Percentiles rank a stretch among this genome's conserved stretches.
These are phyloP conservation scores for Paraphaeosphaeria sporulosa DNA, from an alignment of 2,329 filamentous ascomycete genomes.

Conservation along the genomic window DNA sequence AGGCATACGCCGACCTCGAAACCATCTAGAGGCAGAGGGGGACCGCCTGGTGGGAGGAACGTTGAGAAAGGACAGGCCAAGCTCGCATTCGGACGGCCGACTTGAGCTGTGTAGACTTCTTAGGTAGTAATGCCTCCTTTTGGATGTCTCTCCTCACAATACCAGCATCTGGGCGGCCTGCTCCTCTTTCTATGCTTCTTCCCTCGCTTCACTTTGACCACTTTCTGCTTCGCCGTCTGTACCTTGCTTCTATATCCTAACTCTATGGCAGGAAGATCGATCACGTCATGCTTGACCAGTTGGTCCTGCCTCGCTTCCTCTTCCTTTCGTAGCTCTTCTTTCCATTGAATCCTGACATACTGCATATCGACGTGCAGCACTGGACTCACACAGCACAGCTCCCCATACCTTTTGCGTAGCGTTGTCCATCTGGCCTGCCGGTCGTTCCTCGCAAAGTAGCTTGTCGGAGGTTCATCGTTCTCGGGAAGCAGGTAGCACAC, in stretches of 20 bases:
- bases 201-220: conserved; percentile 2
- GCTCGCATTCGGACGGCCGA: conserved; percentile 50
- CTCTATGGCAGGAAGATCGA: too few species aligned
- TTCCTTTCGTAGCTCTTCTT: not conserved
- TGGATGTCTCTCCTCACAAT: conserved; percentile 23
- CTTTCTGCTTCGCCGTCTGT: not conserved
- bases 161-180: conserved; percentile 22
- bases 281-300: not conserved
- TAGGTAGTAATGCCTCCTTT: not conserved
- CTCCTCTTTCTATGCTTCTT: not conserved
- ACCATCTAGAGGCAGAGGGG: conserved; percentile 43
- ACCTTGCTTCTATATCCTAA: not conserved
- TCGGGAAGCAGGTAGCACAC: not conserved
- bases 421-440: not conserved
- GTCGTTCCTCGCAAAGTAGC: not conserved
- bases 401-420: conserved; percentile 12
- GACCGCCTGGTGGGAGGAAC: conserved; percentile 42
- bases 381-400: conserved; percentile 18
- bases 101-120: conserved; percentile 2
- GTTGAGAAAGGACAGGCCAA: conserved; percentile 56
- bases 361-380: conserved; percentile 21
- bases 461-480: not conserved
- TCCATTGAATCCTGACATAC: conserved; percentile 18
- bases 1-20: conserved; percentile 26
- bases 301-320: not conserved